A percentile compares a stretch with the other conserved stretches of the same genome.
Conservation (phyloP, 768 basidiomycete genomes). For the Plicaturopsis crispa region DNA sequence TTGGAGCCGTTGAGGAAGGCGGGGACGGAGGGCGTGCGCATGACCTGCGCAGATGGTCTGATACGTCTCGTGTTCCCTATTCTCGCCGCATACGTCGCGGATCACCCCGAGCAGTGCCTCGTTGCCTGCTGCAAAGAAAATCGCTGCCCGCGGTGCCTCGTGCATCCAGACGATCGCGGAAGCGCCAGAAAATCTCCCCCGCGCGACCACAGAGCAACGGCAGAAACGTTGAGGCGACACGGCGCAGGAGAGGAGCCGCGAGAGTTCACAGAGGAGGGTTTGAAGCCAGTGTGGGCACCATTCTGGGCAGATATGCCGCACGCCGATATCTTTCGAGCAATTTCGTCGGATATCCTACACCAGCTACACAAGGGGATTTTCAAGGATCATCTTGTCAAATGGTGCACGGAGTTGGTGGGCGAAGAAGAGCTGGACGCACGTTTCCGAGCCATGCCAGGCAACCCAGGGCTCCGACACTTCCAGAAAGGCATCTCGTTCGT, state of each 20-base stretch:
- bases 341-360: constrained; percentile 37
- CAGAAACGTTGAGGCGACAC: constrained; percentile 1
- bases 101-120: constrained; percentile 39
- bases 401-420: constrained; percentile 16
- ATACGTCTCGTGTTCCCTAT: constrained; percentile 26
- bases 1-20: constrained; percentile 23
- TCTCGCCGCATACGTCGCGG: constrained; percentile 28
- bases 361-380: constrained; percentile 41
- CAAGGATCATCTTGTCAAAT: constrained; percentile 33
- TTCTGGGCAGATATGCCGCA: constrained; percentile 35
- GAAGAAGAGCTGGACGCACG: constrained; percentile 9
- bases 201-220: constrained; percentile 4
- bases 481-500: constrained; percentile 20
- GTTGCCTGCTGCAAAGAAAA: constrained; percentile 18
- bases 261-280: constrained; percentile 5
- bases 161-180: constrained; percentile 15
- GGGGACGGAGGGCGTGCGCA: constrained; percentile 20
- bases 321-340: constrained; percentile 27
- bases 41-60: constrained; percentile 28
- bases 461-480: constrained; percentile 16
- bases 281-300: constrained; percentile 17
- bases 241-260: background rate
- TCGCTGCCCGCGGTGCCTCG: constrained; percentile 20
- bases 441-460: constrained; percentile 10
- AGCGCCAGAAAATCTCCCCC: constrained; percentile 2